phyloP scores from a whole-genome alignment of 2,329 filamentous ascomycete genomes.

The Neofusicoccum umdonicola region DNA sequence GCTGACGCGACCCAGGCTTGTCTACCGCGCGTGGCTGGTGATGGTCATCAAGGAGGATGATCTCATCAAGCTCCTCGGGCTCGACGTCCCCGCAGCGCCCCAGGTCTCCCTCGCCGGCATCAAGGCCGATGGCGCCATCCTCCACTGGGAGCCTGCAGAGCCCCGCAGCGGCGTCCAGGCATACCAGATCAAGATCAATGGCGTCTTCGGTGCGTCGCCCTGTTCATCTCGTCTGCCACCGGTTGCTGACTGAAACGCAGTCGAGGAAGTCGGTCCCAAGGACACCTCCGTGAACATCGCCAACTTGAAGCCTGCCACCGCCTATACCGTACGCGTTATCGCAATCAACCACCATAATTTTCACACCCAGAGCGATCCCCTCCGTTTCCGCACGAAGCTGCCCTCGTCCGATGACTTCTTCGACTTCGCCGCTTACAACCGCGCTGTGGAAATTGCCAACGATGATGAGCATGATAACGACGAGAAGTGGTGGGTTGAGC shows the following conservation, averaged over 20 bases:
- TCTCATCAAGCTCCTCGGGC: conserved; percentile 83
- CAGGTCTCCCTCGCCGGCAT: conserved; percentile 89
- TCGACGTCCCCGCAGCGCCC: conserved; percentile 88
- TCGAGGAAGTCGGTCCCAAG: conserved; percentile 77
- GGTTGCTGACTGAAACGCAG: conserved; percentile 42
- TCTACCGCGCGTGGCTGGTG: conserved; percentile 83
- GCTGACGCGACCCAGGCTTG: conserved; percentile 58
- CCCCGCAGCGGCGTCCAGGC: conserved; percentile 69
- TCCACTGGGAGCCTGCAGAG: conserved; percentile 83
- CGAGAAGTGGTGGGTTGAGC: conserved; percentile 51
- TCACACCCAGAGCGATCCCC: conserved; percentile 80
- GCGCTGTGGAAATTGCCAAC: conserved; percentile 20
- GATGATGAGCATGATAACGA: conserved; percentile 31
- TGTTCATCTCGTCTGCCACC: background rate
- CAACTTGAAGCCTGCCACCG: conserved; percentile 79
- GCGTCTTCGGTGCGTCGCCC: conserved; percentile 67
- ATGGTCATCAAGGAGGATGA: conserved; percentile 88
- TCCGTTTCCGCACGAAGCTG: conserved; percentile 72
- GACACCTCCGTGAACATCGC: conserved; percentile 91
- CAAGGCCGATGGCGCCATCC: conserved; percentile 77
- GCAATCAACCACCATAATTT: conserved; percentile 91
- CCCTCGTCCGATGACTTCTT: conserved; percentile 45
- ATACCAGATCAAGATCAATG: conserved; percentile 91
- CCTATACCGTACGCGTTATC: conserved; percentile 91
- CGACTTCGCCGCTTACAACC: conserved; percentile 51